Evolutionary conservation across 164 flowering plant genomes (phyloP).

Genomic region (Berberis vulgaris): DNA sequence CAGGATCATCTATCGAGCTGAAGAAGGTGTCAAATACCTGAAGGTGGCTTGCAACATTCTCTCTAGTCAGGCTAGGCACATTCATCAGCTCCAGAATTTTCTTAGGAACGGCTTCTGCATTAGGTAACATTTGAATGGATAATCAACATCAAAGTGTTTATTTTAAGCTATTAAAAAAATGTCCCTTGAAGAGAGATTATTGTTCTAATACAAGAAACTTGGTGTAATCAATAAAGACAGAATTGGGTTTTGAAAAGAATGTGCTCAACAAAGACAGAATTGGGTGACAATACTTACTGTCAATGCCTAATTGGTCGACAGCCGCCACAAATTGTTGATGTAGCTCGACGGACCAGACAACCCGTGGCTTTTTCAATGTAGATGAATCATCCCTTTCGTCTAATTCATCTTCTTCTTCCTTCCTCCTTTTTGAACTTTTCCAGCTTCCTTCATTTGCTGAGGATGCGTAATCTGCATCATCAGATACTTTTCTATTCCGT

Average conservation of each 20-base stretch:
- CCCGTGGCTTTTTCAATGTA: conserved; percentile 75
- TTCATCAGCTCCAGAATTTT: conserved; percentile 93
- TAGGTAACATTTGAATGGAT: not conserved
- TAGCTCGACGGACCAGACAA: conserved; percentile 95
- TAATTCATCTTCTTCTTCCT: conserved; percentile 71
- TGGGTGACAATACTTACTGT: conserved; percentile 47
- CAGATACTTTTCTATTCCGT: conserved; percentile 34
- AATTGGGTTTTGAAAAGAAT: not conserved
- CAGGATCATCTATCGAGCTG: too few relatives aligned
- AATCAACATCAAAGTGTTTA: not conserved
- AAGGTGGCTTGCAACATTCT: conserved; percentile 97
- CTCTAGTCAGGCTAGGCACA: conserved; percentile 89
- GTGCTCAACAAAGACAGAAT: not conserved
- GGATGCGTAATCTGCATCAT: conserved; percentile 67
- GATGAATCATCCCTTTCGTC: conserved; percentile 63
- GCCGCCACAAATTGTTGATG: conserved; percentile 90
- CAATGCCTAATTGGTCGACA: conserved; percentile 79
- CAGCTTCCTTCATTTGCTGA: conserved; percentile 74
- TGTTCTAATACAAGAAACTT: too few relatives aligned
- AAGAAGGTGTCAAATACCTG: conserved; percentile 43
- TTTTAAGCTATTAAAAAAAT: too few relatives aligned
- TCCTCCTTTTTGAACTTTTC: conserved; percentile 58
- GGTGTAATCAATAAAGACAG: too few relatives aligned
- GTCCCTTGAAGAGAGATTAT: too few relatives aligned
- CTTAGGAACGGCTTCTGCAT: conserved; percentile 96